Evolutionary conservation across 2,329 filamentous ascomycete genomes (phyloP), one percentile per base, ranked within the genome.

Genomic region (Fusarium decemcellulare): DNA sequence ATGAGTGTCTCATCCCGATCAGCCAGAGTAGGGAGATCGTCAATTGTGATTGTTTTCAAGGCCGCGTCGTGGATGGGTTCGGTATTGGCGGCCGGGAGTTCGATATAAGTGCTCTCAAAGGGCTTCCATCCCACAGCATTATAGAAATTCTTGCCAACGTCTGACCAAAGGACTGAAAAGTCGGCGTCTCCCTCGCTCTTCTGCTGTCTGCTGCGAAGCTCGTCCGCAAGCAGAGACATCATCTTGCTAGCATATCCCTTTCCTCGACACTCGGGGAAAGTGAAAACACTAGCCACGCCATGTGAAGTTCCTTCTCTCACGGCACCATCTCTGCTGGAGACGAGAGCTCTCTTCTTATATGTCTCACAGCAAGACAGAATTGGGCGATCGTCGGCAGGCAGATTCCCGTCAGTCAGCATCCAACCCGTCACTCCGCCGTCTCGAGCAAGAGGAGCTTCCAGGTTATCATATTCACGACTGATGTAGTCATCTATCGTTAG

Each of bases 91-190:
- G 70, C 74, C 4, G 78, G 81, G 59, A 97, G 87, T 34, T 87
- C 84, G 44, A 97, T 84, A 77, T 97, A 94, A 1, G 87, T 84
- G 62, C 93, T 95, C 18, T 87, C 84, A 73, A 92, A 95, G 0
- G 90, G 86, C 51, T 89, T 85, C 95, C 95, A 98, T 47, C 94
- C 94, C 68, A 89, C 85, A 34, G 84, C 85, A 5, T 91, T 88
- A 81, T 98, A 98, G 80, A 94, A 98, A 40, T 83, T 82, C 83
- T 93, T 92, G 18, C 95, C 93, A 68, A 97, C 94, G 74, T 97
- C 93, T 9, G 94, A 97, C 80, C 91, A 97, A 9, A 98, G 84
- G 8, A 97, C 87, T 1, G 93, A 95, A 79, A 95, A 96, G 14
- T 79, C 67, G 77, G 85, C 76, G 53, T 82, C 80, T 29, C 75